Conservation (phyloP, 1,284 basidiomycete genomes). For the Irpex sp. region DNA sequence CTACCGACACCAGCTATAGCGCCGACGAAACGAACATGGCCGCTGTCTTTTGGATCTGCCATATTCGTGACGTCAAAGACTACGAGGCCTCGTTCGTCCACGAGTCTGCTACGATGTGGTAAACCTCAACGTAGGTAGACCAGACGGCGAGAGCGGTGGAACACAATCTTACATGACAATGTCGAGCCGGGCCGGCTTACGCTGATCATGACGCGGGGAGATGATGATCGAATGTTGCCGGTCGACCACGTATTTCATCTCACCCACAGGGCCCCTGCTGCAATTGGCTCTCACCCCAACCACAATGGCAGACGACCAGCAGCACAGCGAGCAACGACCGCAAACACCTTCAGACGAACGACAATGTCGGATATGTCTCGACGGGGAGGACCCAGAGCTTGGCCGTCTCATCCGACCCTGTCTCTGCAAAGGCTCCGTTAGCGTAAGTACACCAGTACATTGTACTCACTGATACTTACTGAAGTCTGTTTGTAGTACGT, state of each 20-base stretch:
- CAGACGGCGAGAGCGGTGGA: no score
- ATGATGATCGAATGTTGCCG: not conserved
- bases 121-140: no score
- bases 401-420: conserved; percentile 76
- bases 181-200: not conserved
- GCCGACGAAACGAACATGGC: conserved; percentile 50
- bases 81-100: no score
- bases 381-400: conserved; percentile 55
- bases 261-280: no score
- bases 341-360: conserved; percentile 34
- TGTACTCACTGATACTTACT: not conserved
- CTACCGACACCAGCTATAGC: conserved; percentile 62
- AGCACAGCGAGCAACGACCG: not conserved
- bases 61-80: not conserved
- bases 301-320: not conserved
- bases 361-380: conserved; percentile 76
- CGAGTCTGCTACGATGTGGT: no score
- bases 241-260: not conserved
- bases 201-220: not conserved
- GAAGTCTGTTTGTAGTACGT: conserved; percentile 49
- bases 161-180: not conserved
- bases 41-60: conserved; percentile 16
- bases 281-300: not conserved
- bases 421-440: conserved; percentile 76
- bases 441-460: conserved; percentile 41